A percentile compares a stretch with the other conserved stretches of the same genome.
phyloP scores from a whole-genome alignment of 2,329 filamentous ascomycete genomes.

The Aspergillus sp. region DNA sequence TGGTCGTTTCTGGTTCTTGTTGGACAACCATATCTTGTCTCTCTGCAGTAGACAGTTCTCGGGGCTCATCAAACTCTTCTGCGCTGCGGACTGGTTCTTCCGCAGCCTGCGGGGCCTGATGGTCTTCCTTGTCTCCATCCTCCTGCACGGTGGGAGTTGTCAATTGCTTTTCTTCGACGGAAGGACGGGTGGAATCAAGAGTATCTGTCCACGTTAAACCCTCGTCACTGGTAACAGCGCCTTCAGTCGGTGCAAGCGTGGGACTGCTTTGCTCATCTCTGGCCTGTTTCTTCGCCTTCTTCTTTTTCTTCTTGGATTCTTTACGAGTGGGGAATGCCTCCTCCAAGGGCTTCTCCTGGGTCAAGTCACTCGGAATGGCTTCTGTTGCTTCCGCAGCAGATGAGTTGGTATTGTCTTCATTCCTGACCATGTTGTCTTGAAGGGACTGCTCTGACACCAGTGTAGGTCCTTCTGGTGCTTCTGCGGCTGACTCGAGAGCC shows the following conservation, averaged over 20 bases:
- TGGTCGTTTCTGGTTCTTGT: background rate
- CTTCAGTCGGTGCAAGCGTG: background rate
- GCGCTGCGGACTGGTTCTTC: background rate
- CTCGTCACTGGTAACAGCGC: background rate
- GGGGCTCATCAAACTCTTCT: background rate
- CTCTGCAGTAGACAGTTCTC: background rate
- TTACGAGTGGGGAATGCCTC: slow-evolving; percentile 13
- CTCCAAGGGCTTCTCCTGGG: slow-evolving; percentile 1
- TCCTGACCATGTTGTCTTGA: background rate
- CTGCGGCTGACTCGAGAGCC: background rate
- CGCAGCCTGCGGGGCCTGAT: background rate
- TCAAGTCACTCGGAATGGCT: background rate
- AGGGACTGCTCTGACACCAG: background rate
- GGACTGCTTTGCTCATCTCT: slow-evolving; percentile 10
- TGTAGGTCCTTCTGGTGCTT: background rate
- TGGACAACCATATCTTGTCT: background rate
- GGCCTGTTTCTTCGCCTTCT: slow-evolving; percentile 24
- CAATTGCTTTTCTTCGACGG: background rate
- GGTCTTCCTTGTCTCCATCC: background rate
- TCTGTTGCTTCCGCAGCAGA: background rate
- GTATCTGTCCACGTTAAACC: background rate
- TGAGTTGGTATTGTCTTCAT: slow-evolving; percentile 1
- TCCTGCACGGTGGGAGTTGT: background rate
- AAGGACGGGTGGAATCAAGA: background rate
- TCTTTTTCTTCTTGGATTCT: slow-evolving; percentile 25